Evolutionary conservation across 2,329 filamentous ascomycete species (phyloP).

Genomic region (Esteya vermicola): DNA sequence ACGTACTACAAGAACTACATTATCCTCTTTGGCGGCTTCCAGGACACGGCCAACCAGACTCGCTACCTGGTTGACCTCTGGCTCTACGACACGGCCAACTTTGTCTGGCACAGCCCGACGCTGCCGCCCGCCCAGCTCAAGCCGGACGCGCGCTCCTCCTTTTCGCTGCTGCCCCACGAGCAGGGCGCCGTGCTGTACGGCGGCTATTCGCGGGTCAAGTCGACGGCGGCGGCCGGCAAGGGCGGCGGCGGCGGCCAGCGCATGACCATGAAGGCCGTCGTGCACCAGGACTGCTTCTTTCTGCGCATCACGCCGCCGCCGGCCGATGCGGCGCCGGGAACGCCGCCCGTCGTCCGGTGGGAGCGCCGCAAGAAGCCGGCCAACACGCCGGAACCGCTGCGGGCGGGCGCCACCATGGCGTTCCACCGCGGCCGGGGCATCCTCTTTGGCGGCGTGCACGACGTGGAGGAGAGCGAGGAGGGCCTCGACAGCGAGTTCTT

Average conservation of each 20-base stretch:
- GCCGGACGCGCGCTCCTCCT: slow-evolving; percentile 81
- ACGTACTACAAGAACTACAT: slow-evolving; percentile 96
- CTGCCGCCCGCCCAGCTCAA: slow-evolving; percentile 69
- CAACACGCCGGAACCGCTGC: slow-evolving; percentile 69
- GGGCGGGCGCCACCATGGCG: slow-evolving; percentile 86
- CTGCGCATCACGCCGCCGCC: slow-evolving; percentile 64
- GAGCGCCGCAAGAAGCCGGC: slow-evolving; percentile 85
- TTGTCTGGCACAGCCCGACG: slow-evolving; percentile 65
- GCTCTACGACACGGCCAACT: slow-evolving; percentile 86
- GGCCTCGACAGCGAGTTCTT: slow-evolving; percentile 97
- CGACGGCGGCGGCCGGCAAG: slow-evolving; percentile 48
- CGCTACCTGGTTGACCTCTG: slow-evolving; percentile 89
- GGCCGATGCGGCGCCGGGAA: slow-evolving; percentile 48
- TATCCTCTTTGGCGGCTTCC: slow-evolving; percentile 88
- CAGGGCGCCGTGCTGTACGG: slow-evolving; percentile 81
- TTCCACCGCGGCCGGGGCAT: slow-evolving; percentile 90
- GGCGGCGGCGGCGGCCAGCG: slow-evolving; percentile 38
- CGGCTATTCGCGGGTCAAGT: slow-evolving; percentile 85
- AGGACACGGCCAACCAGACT: slow-evolving; percentile 89
- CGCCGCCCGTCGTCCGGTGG: slow-evolving; percentile 68
- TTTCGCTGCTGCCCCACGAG: slow-evolving; percentile 83
- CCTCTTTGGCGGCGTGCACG: slow-evolving; percentile 86
- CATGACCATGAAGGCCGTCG: slow-evolving; percentile 69
- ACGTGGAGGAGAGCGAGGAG: slow-evolving; percentile 82
- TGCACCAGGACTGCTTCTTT: slow-evolving; percentile 94